Evolutionary conservation across 2,329 filamentous ascomycete species (phyloP), one percentile per base, ranked within the genome.

Genomic region (Fusarium xyrophilum): DNA sequence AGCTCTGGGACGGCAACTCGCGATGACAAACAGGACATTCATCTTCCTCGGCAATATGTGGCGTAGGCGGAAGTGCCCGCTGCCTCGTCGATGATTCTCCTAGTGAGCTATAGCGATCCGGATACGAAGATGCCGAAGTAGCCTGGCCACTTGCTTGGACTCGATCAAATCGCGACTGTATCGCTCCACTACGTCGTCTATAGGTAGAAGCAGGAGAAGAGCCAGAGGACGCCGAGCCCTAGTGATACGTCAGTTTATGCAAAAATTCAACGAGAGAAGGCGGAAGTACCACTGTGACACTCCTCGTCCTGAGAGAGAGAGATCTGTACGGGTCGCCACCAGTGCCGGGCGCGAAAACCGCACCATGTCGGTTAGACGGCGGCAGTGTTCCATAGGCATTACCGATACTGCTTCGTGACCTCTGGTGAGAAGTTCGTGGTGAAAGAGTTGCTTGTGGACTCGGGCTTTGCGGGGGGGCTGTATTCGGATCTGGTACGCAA

Each of bases 11-110:
- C 1, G 91, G 91, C 6, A 93, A 82, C 77, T 93, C 90, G 38
- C 82, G 79, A 73, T 92, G 91, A 72, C 92, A 95, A 44, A 94
- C 86, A 1, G 91, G 91, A 65, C 92, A 95, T 72, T 93, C 90
- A 74, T 94, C 91, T 74, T 93, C 91, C 75, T 94, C 92, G 9
- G 84, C 82, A 72, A 86, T 83, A 58, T 85, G 86, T 2, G 81
- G 83, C 14, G 82, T 82, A 7, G 79, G 81, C 2, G 79, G 81
- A 38, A 79, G 73, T 30, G 77, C 79, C 27, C 79, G 81, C 39
- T 77, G 80, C 21, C 76, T 73, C 7, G 79, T 77, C 4, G 80
- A 80, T 6, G 81, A 78, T 25, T 74, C 73, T 14, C 73, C 73
- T 13, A 75, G 62, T 15, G 75, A 75, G 43, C 74, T 73, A 39